A percentile compares a stretch with the other conserved stretches of the same genome.
Evolutionary conservation across 2,329 filamentous ascomycete genomes (phyloP).

Genomic region (Penicillium palitans): DNA sequence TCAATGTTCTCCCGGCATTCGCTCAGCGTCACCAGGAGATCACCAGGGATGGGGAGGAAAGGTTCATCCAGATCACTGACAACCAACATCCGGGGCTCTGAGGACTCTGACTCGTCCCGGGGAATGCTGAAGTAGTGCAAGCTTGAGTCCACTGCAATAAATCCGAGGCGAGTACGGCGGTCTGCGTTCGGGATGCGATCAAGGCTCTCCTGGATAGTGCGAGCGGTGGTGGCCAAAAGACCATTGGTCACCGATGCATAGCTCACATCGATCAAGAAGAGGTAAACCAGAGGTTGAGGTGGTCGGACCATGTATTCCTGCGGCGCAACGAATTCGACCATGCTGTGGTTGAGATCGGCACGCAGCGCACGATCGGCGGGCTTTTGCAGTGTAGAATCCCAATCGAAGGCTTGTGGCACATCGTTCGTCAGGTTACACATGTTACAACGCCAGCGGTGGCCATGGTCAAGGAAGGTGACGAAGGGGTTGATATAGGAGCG

Average conservation of each 20-base stretch:
- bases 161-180: constrained; percentile 85
- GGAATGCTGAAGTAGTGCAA: constrained; percentile 96
- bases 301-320: constrained; percentile 99
- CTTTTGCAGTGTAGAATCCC: constrained; percentile 91
- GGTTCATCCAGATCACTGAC: constrained; percentile 95
- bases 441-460: constrained; percentile 97
- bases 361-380: constrained; percentile 89
- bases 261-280: constrained; percentile 94
- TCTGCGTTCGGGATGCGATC: constrained; percentile 98
- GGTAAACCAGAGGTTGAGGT: constrained; percentile 90
- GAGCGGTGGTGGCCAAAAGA: constrained; percentile 84
- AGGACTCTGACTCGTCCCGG: constrained; percentile 79
- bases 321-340: constrained; percentile 95
- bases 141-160: constrained; percentile 91
- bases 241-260: constrained; percentile 87
- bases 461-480: constrained; percentile 93
- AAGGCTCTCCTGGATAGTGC: constrained; percentile 91
- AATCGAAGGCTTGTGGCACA: constrained; percentile 98
- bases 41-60: constrained; percentile 89
- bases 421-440: constrained; percentile 99
- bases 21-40: constrained; percentile 83
- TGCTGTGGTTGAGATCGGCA: constrained; percentile 90
- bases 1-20: constrained; percentile 92
- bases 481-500: constrained; percentile 98
- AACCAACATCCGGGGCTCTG: constrained; percentile 86